Evolutionary conservation across 768 basidiomycete genomes (phyloP).

Genomic region (Pleurotus cornucopiae): DNA sequence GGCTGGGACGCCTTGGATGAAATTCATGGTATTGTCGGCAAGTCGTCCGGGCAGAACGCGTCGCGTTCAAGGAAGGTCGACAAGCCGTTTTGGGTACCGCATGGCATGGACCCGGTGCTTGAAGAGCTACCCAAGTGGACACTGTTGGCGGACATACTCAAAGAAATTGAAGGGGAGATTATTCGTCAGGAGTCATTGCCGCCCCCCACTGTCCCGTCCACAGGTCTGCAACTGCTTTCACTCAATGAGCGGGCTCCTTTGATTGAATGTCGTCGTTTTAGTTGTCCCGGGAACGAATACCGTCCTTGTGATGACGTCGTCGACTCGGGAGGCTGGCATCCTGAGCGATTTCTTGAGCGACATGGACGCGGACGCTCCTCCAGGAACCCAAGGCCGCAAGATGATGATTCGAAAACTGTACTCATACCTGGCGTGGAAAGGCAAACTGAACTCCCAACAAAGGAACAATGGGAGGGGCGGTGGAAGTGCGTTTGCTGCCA

Average conservation of each 20-base stretch:
- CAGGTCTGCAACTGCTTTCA: slow-evolving; percentile 15
- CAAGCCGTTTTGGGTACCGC: slow-evolving; percentile 60
- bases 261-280: slow-evolving; percentile 9
- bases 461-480: slow-evolving; percentile 26
- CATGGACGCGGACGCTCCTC: slow-evolving; percentile 53
- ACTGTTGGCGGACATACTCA: slow-evolving; percentile 74
- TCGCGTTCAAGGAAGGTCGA: slow-evolving; percentile 18
- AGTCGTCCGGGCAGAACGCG: slow-evolving; percentile 10
- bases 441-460: slow-evolving; percentile 32
- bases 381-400: slow-evolving; percentile 57
- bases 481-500: neutral
- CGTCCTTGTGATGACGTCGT: slow-evolving; percentile 86
- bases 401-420: slow-evolving; percentile 81
- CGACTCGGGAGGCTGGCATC: slow-evolving; percentile 66
- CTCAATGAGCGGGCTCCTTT: neutral
- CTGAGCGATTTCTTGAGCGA: slow-evolving; percentile 76
- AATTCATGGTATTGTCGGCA: slow-evolving; percentile 32
- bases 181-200: slow-evolving; percentile 49
- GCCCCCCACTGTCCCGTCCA: slow-evolving; percentile 16
- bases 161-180: slow-evolving; percentile 89
- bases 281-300: slow-evolving; percentile 59
- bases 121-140: slow-evolving; percentile 97
- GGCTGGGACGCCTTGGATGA: slow-evolving; percentile 75
- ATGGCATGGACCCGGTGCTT: slow-evolving; percentile 77
- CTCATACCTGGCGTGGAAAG: slow-evolving; percentile 81